Evolutionary conservation across 2,329 filamentous ascomycete genomes (phyloP).

Genomic region (Talaromyces sp.): DNA sequence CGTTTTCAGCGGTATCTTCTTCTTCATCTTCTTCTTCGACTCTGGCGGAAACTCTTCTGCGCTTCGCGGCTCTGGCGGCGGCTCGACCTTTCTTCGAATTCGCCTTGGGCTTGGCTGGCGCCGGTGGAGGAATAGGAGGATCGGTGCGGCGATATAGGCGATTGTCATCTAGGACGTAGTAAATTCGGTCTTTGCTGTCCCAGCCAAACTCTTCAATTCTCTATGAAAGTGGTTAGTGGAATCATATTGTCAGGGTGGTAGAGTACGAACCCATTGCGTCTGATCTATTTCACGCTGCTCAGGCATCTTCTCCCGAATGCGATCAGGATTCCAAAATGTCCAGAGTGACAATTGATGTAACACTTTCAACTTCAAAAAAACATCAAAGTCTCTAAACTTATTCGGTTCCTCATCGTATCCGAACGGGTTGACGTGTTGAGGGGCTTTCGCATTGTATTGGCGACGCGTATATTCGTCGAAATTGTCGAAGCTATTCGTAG

Average conservation of each 20-base stretch:
- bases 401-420: conserved; percentile 69
- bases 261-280: conserved; percentile 68
- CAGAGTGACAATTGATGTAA: conserved; percentile 87
- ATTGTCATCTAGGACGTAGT: conserved; percentile 92
- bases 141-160: conserved; percentile 87
- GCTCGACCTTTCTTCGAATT: conserved; percentile 65
- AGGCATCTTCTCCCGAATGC: conserved; percentile 80
- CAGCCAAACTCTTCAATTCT: conserved; percentile 61
- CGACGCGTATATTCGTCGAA: conserved; percentile 92
- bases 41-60: conserved; percentile 54
- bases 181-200: conserved; percentile 80
- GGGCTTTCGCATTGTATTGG: conserved; percentile 80
- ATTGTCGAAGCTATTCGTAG: conserved; percentile 64
- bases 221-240: conserved; percentile 26
- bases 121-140: conserved; percentile 57
- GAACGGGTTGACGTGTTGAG: conserved; percentile 73
- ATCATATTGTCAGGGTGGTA: background rate
- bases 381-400: conserved; percentile 76
- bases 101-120: conserved; percentile 59
- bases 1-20: conserved; percentile 31
- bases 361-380: conserved; percentile 73
- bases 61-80: conserved; percentile 65
- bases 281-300: conserved; percentile 79
- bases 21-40: conserved; percentile 44
- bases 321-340: conserved; percentile 82